phyloP scores from a whole-genome alignment of 2,329 filamentous ascomycete species.

The Neurospora sp. region DNA sequence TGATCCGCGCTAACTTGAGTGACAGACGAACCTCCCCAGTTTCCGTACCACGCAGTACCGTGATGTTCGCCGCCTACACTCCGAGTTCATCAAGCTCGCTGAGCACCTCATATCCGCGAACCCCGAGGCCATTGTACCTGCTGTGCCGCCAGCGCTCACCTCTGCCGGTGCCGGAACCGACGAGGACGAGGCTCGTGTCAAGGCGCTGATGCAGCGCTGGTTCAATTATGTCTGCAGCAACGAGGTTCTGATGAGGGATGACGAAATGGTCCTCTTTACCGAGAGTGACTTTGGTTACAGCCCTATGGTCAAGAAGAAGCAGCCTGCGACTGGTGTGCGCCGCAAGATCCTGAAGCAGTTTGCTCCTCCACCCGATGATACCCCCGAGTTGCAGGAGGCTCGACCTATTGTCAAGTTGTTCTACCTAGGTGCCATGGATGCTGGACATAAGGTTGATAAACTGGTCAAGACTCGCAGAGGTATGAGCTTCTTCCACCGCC shows the following conservation, averaged over 20 bases:
- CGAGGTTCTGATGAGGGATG: constrained; percentile 85
- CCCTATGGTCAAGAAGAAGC: constrained; percentile 88
- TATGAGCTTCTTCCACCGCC: constrained; percentile 31
- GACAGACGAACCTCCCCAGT: constrained; percentile 91
- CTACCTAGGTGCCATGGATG: constrained; percentile 90
- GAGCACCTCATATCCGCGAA: constrained; percentile 97
- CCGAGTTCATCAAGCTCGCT: constrained; percentile 92
- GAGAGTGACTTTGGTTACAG: constrained; percentile 98
- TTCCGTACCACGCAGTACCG: constrained; percentile 98
- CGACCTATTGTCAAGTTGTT: constrained; percentile 90
- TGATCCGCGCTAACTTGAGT: constrained; percentile 15
- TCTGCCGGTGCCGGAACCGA: constrained; percentile 92
- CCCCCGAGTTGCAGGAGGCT: constrained; percentile 83
- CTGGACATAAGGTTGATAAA: constrained; percentile 92
- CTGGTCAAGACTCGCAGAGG: constrained; percentile 87
- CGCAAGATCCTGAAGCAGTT: constrained; percentile 97
- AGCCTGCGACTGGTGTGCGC: constrained; percentile 90
- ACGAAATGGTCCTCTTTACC: constrained; percentile 97
- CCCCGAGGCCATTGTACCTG: constrained; percentile 86
- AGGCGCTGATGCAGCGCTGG: constrained; percentile 86
- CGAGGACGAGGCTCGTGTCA: constrained; percentile 85
- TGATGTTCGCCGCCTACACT: constrained; percentile 89
- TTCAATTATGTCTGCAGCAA: constrained; percentile 88
- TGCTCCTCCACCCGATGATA: constrained; percentile 92
- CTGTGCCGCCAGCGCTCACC: constrained; percentile 88